Conservation (phyloP, 2,329 filamentous ascomycete genomes). For the Verticillium tricorpus region DNA sequence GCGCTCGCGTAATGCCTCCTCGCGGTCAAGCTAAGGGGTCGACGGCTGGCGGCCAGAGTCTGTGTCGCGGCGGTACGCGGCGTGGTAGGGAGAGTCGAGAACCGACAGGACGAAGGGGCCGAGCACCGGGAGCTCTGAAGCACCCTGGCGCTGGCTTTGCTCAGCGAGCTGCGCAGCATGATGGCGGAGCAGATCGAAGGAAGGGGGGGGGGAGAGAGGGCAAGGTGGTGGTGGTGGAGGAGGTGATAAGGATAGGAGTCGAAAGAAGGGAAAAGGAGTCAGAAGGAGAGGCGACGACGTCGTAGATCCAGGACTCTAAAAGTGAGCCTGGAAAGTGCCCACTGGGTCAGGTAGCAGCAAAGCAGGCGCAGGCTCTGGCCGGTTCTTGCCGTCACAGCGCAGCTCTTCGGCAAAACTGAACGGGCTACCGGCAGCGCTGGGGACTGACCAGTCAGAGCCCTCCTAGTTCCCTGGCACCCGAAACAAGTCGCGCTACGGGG, state of each 20-base stretch:
- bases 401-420: background rate
- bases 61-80: slow-evolving; percentile 30
- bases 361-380: background rate
- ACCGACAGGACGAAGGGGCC: slow-evolving; percentile 32
- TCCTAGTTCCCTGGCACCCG: background rate
- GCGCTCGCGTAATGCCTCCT: slow-evolving; percentile 53
- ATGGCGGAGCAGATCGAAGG: slow-evolving; percentile 21
- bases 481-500: background rate
- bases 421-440: background rate
- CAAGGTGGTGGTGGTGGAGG: background rate
- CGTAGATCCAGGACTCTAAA: background rate
- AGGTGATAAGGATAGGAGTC: background rate
- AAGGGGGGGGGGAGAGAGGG: background rate
- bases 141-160: slow-evolving; percentile 62
- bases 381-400: background rate
- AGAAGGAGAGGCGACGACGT: background rate
- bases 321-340: background rate
- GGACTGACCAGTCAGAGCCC: background rate
- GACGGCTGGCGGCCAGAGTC: slow-evolving; percentile 40
- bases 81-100: slow-evolving; percentile 33
- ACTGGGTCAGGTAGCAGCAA: background rate
- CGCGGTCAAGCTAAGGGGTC: slow-evolving; percentile 43
- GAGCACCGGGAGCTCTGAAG: slow-evolving; percentile 48
- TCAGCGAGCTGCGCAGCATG: slow-evolving; percentile 70
- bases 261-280: background rate